phyloP scores from a whole-genome alignment of 371 early-diverging fungal genomes.

The Basidiobolus meristosporus region DNA sequence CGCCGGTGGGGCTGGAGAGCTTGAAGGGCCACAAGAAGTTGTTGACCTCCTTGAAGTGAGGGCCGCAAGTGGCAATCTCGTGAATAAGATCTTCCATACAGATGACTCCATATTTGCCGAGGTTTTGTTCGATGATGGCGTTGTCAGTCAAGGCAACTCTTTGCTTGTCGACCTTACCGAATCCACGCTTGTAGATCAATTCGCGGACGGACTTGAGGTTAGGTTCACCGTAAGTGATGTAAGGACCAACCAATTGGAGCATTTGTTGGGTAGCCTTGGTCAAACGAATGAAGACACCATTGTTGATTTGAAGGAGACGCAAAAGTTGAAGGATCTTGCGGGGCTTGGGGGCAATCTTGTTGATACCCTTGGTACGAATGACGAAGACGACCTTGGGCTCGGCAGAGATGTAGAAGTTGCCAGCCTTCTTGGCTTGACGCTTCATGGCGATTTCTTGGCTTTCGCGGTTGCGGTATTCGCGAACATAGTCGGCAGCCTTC shows the following conservation, averaged over 20 bases:
- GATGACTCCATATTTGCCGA: slow-evolving; percentile 93
- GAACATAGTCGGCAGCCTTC: slow-evolving; percentile 91
- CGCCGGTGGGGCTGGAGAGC: slow-evolving; percentile 95
- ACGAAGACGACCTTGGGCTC: slow-evolving; percentile 97
- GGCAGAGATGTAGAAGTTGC: slow-evolving; percentile 89
- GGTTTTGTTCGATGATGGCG: slow-evolving; percentile 80
- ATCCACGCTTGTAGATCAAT: slow-evolving; percentile 99
- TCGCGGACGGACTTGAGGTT: slow-evolving; percentile 97
- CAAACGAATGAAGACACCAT: slow-evolving; percentile 94
- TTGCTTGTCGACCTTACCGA: slow-evolving; percentile 93
- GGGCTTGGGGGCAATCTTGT: slow-evolving; percentile 98
- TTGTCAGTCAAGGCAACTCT: slow-evolving; percentile 94
- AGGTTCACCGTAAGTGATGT: slow-evolving; percentile 94
- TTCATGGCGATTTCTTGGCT: slow-evolving; percentile 70
- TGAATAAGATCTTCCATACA: slow-evolving; percentile 98
- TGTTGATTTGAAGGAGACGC: slow-evolving; percentile 98
- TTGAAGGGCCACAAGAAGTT: slow-evolving; percentile 99
- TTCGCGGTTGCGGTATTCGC: slow-evolving; percentile 85
- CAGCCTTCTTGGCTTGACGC: slow-evolving; percentile 81
- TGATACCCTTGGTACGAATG: slow-evolving; percentile 91
- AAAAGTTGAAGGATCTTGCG: slow-evolving; percentile 97
- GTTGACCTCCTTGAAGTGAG: slow-evolving; percentile 91
- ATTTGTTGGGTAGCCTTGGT: slow-evolving; percentile 97
- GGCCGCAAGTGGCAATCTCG: slow-evolving; percentile 97
- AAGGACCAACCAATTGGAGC: slow-evolving; percentile 96